phyloP scores from a whole-genome alignment of 192 early-diverging fungal genomes.

The Chytriomyces sp. region DNA sequence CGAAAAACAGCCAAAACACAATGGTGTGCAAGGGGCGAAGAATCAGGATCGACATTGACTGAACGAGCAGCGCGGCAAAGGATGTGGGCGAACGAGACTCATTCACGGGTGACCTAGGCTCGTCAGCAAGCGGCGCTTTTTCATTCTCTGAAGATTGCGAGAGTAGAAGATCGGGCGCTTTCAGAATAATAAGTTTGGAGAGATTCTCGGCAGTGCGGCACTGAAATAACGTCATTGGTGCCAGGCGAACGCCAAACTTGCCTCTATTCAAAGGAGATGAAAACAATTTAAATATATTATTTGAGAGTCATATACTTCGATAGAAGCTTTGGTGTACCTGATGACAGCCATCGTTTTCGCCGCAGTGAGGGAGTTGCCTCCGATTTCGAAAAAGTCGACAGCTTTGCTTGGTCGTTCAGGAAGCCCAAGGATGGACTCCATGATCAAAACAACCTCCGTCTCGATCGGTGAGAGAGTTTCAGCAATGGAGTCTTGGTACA shows the following conservation, averaged over 20 bases:
- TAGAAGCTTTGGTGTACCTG: not conserved
- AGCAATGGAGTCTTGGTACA: too few species aligned
- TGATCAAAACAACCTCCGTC: conserved; percentile 26
- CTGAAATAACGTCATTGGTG: conserved; percentile 12
- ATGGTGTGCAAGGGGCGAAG: conserved; percentile 39
- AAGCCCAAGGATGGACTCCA: conserved; percentile 41
- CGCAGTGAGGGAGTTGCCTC: conserved; percentile 46
- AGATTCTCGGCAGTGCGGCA: conserved; percentile 16
- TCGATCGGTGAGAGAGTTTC: not conserved
- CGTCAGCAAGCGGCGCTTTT: not conserved
- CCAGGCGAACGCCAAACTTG: not conserved
- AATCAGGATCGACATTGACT: conserved; percentile 28
- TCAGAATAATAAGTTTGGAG: not conserved
- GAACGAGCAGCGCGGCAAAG: conserved; percentile 23
- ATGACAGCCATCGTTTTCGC: conserved; percentile 11
- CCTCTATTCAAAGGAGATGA: not conserved
- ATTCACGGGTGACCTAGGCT: not conserved
- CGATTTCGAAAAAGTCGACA: conserved; percentile 51
- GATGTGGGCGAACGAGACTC: conserved; percentile 18
- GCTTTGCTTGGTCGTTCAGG: conserved; percentile 16
- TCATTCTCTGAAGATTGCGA: not conserved
- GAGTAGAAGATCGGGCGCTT: not conserved
- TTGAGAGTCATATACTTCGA: not conserved
- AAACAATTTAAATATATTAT: not conserved
- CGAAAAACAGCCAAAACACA: conserved; percentile 19